phyloP scores from a whole-genome alignment of 2,329 filamentous ascomycete genomes.

The Hypoxylon sp. region DNA sequence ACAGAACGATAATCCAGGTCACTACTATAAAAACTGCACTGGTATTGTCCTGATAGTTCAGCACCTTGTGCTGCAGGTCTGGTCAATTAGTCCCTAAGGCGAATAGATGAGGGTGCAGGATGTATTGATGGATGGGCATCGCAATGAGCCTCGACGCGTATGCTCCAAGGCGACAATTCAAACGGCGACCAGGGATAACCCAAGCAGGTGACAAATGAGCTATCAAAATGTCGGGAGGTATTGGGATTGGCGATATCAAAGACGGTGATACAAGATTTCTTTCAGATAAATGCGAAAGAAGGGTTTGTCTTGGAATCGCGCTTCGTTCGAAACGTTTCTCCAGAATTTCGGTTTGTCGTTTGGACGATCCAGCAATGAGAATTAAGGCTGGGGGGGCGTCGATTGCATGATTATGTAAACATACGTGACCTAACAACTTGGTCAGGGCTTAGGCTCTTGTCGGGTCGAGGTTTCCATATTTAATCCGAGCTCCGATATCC shows the following conservation, averaged over 20 bases:
- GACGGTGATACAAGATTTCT: conserved; percentile 19
- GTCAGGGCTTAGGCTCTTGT: not conserved
- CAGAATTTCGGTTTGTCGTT: conserved; percentile 27
- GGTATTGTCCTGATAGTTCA: not conserved
- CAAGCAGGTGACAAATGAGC: not conserved
- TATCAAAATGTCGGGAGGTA: not conserved
- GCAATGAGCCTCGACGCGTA: conserved; percentile 40
- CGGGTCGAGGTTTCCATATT: not conserved
- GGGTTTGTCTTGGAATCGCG: conserved; percentile 11
- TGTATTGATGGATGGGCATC: conserved; percentile 28
- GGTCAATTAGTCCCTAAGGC: conserved; percentile 24
- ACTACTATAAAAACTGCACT: conserved; percentile 7
- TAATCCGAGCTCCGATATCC: conserved; percentile 7
- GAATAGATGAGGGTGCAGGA: conserved; percentile 19
- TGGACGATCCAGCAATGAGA: conserved; percentile 6
- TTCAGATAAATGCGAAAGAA: conserved; percentile 31
- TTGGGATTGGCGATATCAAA: conserved; percentile 25
- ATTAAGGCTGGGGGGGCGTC: conserved; percentile 5
- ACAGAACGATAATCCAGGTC: conserved; percentile 2
- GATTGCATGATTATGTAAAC: conserved; percentile 24
- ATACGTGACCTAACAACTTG: not conserved
- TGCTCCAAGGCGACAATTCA: conserved; percentile 21
- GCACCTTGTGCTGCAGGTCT: not conserved
- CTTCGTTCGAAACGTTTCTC: conserved; percentile 18
- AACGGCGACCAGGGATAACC: conserved; percentile 14